phyloP scores from a whole-genome alignment of 208 protist species.

The Spongospora subterranea region DNA sequence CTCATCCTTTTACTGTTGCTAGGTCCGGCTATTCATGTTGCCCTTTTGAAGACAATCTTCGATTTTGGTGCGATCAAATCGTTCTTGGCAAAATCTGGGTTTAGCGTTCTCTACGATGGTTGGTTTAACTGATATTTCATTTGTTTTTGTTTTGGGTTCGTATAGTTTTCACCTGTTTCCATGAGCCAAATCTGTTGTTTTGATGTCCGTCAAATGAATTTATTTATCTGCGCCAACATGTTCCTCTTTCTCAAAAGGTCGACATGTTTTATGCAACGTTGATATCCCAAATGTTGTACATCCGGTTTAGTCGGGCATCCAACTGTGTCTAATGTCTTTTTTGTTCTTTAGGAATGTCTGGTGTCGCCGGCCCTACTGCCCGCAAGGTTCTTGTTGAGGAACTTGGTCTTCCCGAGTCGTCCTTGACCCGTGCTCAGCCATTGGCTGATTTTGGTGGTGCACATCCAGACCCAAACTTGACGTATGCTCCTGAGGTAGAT shows the following conservation, averaged over 20 bases:
- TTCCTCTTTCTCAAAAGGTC: too few relatives aligned
- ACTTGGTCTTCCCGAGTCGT: slow-evolving; percentile 76
- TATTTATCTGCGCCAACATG: too few relatives aligned
- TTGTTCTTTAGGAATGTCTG: slow-evolving; percentile 1
- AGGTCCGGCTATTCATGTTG: slow-evolving; percentile 80
- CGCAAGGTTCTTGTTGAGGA: slow-evolving; percentile 85
- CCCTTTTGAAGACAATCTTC: slow-evolving; percentile 89
- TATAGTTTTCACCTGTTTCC: too few relatives aligned
- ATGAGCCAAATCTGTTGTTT: too few relatives aligned
- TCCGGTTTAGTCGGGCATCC: too few relatives aligned
- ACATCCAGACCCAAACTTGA: slow-evolving; percentile 98
- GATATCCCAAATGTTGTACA: too few relatives aligned
- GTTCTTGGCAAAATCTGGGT: background rate
- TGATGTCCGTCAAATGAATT: too few relatives aligned
- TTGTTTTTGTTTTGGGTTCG: background rate
- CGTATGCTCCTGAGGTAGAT: slow-evolving; percentile 84
- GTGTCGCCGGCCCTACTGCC: slow-evolving; percentile 90
- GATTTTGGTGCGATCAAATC: slow-evolving; percentile 84
- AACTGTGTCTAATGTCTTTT: too few relatives aligned
- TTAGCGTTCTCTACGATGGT: slow-evolving; percentile 8
- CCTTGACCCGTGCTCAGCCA: background rate
- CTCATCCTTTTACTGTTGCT: background rate
- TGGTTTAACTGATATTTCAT: slow-evolving; percentile 50
- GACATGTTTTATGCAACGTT: too few relatives aligned
- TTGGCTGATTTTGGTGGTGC: slow-evolving; percentile 72